Evolutionary conservation across 2,329 filamentous ascomycete genomes (phyloP), one percentile per base, ranked within the genome.

Genomic region (Alternaria sp.): DNA sequence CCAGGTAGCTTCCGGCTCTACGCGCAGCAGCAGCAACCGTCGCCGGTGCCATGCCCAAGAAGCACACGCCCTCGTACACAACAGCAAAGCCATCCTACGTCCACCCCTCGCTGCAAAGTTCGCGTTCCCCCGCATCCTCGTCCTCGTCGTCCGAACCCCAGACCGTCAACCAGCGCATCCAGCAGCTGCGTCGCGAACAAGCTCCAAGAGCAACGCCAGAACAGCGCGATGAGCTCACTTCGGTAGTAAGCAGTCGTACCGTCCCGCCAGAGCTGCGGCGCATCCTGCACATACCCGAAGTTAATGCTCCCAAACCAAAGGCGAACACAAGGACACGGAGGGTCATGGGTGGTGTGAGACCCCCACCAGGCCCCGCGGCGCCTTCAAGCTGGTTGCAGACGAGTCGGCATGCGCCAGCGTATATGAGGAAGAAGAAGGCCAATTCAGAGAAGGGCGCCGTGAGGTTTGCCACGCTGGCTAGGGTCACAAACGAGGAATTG

Each of bases 121-220:
- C 77, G 25, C 68, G 73, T 17, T 68, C 73, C 40, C 68, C 71
- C 23, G 67, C 69, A 17, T 66, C 74, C 23, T 67, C 74, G 2
- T 59, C 68, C 12, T 45, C 71, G 21, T 56, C 71, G n/a, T 67
- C 75, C 3, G 62, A 71, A 60, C 75, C 70, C 3, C 74, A 71
- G 40, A 76, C 76, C n/a, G 83, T 85, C 67, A 85, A 83, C 70
- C 80, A 85, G 69, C 81, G 81, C 45, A 80, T 85, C 55, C 77
- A 79, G 49, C 82, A 83, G 66, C 77, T 85, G 11, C 81, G 83
- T 17, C 80, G 78, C 55, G 78, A 82, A 59, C 80, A 83, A 63
- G 67, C 78, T 23, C 79, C 79, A 1, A 69, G 75, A 51, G 72
- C 80, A n/a, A 78, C 76, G 2, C 69, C 77, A 52, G 79, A 81